Conservation (phyloP, 306 rosid genomes). For the Astragalus glycyphyllos region DNA sequence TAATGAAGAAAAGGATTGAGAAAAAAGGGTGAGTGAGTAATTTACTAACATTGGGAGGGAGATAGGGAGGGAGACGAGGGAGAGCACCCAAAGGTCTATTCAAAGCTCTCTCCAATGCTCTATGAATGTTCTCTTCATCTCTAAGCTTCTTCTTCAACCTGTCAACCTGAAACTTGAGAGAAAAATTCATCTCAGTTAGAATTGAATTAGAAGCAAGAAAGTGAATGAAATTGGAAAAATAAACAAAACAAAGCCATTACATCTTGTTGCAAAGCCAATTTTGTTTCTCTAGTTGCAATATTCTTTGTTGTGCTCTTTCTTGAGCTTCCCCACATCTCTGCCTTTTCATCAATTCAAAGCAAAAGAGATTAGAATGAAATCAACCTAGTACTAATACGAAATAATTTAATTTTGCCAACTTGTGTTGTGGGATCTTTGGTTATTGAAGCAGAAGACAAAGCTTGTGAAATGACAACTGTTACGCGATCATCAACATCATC, state of each 20-base stretch:
- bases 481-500: conserved; percentile 39
- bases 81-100: conserved; percentile 89
- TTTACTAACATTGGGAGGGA: conserved; percentile 77
- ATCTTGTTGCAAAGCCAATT: conserved; percentile 82
- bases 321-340: conserved; percentile 63
- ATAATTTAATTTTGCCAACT: too few species aligned
- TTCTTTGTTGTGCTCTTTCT: conserved; percentile 23
- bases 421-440: too few species aligned
- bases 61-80: conserved; percentile 96
- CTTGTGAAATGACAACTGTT: conserved; percentile 41
- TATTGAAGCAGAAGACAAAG: conserved; percentile 47
- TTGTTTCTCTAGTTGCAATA: conserved; percentile 56
- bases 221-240: background rate
- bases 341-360: conserved; percentile 54
- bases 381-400: too few species aligned
- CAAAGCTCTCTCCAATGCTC: conserved; percentile 91
- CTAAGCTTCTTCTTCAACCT: conserved; percentile 93
- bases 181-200: conserved; percentile 16
- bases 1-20: background rate
- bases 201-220: conserved; percentile 13
- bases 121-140: conserved; percentile 81
- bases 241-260: conserved; percentile 46
- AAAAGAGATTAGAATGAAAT: conserved; percentile 35
- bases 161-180: conserved; percentile 66
- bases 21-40: conserved; percentile 6